phyloP scores from a whole-genome alignment of 257 asterid genomes.

The Datura wrightii region DNA sequence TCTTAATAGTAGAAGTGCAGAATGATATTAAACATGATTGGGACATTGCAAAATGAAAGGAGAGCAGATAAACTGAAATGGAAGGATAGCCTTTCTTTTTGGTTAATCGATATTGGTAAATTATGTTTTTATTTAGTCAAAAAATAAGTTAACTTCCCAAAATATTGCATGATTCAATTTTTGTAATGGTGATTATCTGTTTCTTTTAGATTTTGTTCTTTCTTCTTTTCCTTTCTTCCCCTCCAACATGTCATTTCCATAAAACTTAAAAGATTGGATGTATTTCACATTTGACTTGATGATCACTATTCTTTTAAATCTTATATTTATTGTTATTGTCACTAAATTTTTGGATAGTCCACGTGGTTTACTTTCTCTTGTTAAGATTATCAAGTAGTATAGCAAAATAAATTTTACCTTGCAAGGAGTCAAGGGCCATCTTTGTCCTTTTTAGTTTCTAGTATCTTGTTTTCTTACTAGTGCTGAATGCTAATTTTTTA shows the following conservation, averaged over 20 bases:
- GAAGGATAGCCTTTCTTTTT: not conserved
- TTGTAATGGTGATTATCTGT: not conserved
- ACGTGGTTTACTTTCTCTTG: not conserved
- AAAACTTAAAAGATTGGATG: not conserved
- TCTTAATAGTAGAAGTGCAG: not conserved
- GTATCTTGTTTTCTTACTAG: not conserved
- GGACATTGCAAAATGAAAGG: not conserved
- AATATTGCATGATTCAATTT: not conserved
- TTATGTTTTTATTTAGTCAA: constrained; percentile 1
- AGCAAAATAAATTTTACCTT: not conserved
- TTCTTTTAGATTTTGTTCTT: constrained; percentile 10
- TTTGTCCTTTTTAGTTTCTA: not conserved
- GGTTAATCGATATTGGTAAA: not conserved
- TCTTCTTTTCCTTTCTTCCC: not conserved
- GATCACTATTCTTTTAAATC: not conserved
- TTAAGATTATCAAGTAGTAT: constrained; percentile 2
- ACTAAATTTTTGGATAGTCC: not conserved
- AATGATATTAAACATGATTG: not conserved
- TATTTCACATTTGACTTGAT: not conserved
- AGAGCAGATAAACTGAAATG: not conserved
- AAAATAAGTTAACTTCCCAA: not conserved
- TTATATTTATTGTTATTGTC: not conserved
- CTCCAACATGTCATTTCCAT: not conserved
- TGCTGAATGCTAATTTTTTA: not conserved
- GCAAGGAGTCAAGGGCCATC: not conserved